Evolutionary conservation across 306 rosid species (phyloP), one percentile per base, ranked within the genome.

Genomic region (Cercis canadensis): DNA sequence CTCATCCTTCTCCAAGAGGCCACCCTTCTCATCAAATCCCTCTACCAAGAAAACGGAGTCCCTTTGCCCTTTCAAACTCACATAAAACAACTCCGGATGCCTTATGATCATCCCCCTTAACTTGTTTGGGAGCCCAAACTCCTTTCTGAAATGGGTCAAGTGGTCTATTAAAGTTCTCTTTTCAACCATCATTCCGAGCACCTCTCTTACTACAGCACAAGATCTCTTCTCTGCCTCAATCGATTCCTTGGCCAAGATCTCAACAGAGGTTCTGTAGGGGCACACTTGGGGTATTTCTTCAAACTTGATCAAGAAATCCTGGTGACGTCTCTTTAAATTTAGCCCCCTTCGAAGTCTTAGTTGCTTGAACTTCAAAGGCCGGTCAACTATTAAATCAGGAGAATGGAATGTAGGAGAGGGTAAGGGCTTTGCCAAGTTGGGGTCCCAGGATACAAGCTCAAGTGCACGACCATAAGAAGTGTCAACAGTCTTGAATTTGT

Each of bases 401-500:
- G 92, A 75, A 40, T 32, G 78, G 60, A 69, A 63, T 65, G 78
- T 57, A 40, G 61, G 85, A 57, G 83, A 59, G 0, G 84, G 87
- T 66, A 88, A 69, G 41, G 90, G 82, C 73, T 73, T 89, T 37
- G 90, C 89, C 81, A 93, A 80, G 78, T 78, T 61, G 11, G 64
- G 39, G 68, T 88, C 94, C 92, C 96, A 88, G 0, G 82, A 68
- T 57, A 88, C 96, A 78, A 93, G 98, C 83, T 93, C 96, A 70
- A 93, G 88, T n/a, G 98, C 97, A 66, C 88, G 82, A 16, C 98
- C 98, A 75, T 88, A 90, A 11, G 97, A 87, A 59, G 98, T 88
- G 64, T 88, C 87, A 57, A 93, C 77, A 16, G 81, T 88, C 81
- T 80, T 90, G 83, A 93, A 90, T 67, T 87, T 90, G 34, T 90